phyloP scores from a whole-genome alignment of 1,284 basidiomycete genomes.

The Prillingera fragicola region DNA sequence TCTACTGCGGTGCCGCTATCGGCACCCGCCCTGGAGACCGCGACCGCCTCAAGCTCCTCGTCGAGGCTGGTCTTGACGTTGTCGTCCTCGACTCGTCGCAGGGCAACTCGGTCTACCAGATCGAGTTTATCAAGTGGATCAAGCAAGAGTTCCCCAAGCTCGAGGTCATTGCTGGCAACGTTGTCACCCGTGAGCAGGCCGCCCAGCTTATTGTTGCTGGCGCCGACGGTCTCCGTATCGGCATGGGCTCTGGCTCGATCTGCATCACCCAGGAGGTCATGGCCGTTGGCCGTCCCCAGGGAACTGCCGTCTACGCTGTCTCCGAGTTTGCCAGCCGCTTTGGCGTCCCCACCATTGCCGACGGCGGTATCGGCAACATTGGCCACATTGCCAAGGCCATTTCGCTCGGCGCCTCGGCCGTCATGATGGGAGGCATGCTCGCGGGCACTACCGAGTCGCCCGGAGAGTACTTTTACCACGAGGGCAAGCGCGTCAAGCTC shows the following conservation, averaged over 20 bases:
- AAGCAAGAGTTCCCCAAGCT: slow-evolving; percentile 76
- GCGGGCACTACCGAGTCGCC: slow-evolving; percentile 97
- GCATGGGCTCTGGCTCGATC: slow-evolving; percentile 98
- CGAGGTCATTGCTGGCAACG: slow-evolving; percentile 94
- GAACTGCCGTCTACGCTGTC: slow-evolving; percentile 91
- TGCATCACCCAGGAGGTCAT: slow-evolving; percentile 99
- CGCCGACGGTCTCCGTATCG: slow-evolving; percentile 87
- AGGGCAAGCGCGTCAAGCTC: slow-evolving; percentile 96
- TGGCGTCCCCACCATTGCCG: slow-evolving; percentile 96
- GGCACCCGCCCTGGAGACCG: slow-evolving; percentile 88
- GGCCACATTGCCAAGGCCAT: slow-evolving; percentile 98
- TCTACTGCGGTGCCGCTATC: slow-evolving; percentile 94
- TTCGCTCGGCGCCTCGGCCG: slow-evolving; percentile 84
- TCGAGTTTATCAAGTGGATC: slow-evolving; percentile 94
- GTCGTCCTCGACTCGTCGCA: slow-evolving; percentile 94
- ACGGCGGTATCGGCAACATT: slow-evolving; percentile 92
- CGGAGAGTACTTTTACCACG: slow-evolving; percentile 98
- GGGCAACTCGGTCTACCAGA: slow-evolving; percentile 90
- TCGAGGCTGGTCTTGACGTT: slow-evolving; percentile 92
- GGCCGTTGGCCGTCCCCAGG: slow-evolving; percentile 98
- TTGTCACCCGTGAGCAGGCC: slow-evolving; percentile 96
- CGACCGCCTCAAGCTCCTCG: slow-evolving; percentile 77
- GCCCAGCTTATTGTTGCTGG: slow-evolving; percentile 90
- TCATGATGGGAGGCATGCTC: slow-evolving; percentile 98
- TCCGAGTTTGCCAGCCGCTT: slow-evolving; percentile 84